Evolutionary conservation across 345 rosid species (phyloP).

Genomic region (Hibiscus mutabilis): DNA sequence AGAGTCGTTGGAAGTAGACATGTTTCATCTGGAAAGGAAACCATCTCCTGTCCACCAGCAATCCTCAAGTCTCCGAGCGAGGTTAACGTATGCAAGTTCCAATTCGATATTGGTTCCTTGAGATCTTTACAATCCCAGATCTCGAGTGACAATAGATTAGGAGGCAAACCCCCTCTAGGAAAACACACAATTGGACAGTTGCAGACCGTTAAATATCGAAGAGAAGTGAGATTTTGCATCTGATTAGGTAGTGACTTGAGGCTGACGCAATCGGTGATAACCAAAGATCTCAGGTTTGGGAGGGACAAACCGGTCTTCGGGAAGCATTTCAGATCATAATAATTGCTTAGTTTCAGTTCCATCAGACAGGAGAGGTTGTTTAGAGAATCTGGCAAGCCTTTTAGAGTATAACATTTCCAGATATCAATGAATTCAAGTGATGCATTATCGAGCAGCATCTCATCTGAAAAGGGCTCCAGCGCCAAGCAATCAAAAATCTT

Average conservation of each 20-base stretch:
- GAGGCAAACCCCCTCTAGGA: conserved; percentile 17
- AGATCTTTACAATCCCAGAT: conserved; percentile 11
- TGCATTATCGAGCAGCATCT: conserved; percentile 6
- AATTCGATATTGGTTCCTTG: conserved; percentile 9
- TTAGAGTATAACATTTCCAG: not conserved
- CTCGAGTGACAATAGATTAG: conserved; percentile 7
- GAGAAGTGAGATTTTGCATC: not conserved
- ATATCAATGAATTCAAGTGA: conserved; percentile 11
- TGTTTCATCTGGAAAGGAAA: conserved; percentile 8
- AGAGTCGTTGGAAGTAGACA: conserved; percentile 13
- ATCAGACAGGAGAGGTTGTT: conserved; percentile 5
- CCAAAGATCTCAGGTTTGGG: conserved; percentile 9
- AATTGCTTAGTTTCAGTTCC: not conserved
- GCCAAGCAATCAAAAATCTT: conserved; percentile 7
- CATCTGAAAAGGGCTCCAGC: conserved; percentile 6
- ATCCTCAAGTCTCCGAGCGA: conserved; percentile 13
- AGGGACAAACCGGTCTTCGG: conserved; percentile 11
- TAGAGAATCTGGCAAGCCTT: not conserved
- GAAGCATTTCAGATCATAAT: conserved; percentile 11
- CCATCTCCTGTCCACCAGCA: not conserved
- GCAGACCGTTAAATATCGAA: not conserved
- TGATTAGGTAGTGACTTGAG: conserved; percentile 10
- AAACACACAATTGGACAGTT: conserved; percentile 9
- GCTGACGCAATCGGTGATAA: not conserved
- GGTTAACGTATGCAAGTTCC: conserved; percentile 14